Percentiles rank a stretch among this genome's conserved stretches.
phyloP scores from a whole-genome alignment of 2,329 filamentous ascomycete species.

The Teratosphaeria gauchensis region DNA sequence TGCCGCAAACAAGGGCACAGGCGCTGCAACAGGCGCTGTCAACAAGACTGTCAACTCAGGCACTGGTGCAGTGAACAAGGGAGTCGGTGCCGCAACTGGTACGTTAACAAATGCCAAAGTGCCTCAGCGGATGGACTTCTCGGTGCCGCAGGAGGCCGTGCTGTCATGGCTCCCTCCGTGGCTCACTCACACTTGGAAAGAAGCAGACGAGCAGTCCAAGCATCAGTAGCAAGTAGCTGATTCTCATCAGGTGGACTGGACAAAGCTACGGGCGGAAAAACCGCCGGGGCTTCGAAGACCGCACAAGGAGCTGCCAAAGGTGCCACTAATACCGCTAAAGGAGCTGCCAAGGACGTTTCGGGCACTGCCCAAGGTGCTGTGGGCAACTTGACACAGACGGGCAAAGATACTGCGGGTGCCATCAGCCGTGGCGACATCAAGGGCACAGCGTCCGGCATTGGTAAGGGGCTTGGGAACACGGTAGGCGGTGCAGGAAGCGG shows the following conservation, averaged over 20 bases:
- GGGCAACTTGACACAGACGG: slow-evolving; percentile 20
- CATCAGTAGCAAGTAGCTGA: slow-evolving; percentile 7
- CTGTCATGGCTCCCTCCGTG: slow-evolving; percentile 17
- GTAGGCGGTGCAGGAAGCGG: slow-evolving; percentile 10
- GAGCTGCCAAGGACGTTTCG: slow-evolving; percentile 28
- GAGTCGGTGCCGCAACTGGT: slow-evolving; percentile 21
- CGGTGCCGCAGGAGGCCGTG: slow-evolving; percentile 8
- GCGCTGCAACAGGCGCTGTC: slow-evolving; percentile 15
- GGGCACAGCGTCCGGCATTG: slow-evolving; percentile 15
- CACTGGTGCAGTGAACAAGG: slow-evolving; percentile 18
- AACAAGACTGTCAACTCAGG: slow-evolving; percentile 19
- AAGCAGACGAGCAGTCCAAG: slow-evolving; percentile 9
- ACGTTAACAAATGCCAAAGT: slow-evolving; percentile 11
- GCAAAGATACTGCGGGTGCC: slow-evolving; percentile 17
- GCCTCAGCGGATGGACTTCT: slow-evolving; percentile 14
- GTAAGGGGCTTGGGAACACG: slow-evolving; percentile 1
- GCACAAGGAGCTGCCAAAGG: slow-evolving; percentile 26
- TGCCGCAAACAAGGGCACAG: slow-evolving; percentile 4
- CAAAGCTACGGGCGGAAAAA: slow-evolving; percentile 23
- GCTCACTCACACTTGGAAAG: slow-evolving; percentile 17
- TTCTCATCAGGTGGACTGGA: slow-evolving; percentile 21
- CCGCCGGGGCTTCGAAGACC: slow-evolving; percentile 21
- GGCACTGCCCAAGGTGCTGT: slow-evolving; percentile 23
- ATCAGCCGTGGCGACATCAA: slow-evolving; percentile 21
- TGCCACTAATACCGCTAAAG: slow-evolving; percentile 24